Evolutionary conservation across 257 asterid genomes (phyloP), one percentile per base, ranked within the genome.

Genomic region (Solanum dulcamara): DNA sequence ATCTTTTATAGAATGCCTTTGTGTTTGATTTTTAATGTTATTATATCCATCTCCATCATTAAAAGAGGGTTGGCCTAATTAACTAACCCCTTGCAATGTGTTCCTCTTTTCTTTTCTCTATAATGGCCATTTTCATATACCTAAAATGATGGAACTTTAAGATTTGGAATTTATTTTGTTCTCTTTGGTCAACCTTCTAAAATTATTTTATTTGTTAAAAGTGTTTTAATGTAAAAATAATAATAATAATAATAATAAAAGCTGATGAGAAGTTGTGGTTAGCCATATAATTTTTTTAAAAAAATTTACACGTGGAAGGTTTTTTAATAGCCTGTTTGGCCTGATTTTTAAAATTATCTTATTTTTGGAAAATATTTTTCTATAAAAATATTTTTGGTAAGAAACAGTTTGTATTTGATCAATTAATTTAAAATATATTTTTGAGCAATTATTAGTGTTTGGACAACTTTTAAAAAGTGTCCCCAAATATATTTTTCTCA

Each of bases 91-190:
- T n/a, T 42, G 53, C 20, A 72, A 72, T 40, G 18, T 6, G 13
- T 40, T 38, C 2, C 37, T 0, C 13, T 12, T 10, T 8, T 5
- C 1, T 0, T 0, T 0, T 2, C 17, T 42, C 4, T 24, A 42
- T 26, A 24, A 74, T 6, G 24, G 81, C 42, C 81, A 74, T 24
- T 74, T 72, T 74, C 81, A 74, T 40, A 74, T 62, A 62, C 57
- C 32, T 74, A 42, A n/a, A 42, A 40, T 72, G 53, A 72, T 38
- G 81, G 35, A 71, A 38, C 59, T 75, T n/a, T 8, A 42, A 12
- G n/a, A 72, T 42, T 14, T 13, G 12, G 14, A 40, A 62, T 26
- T 26, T 62, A 26, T 62, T 62, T 62, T 62, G 37, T 60, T 26
- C 4, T 60, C 32, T n/a, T 59, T 59, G 3, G 7, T 12, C 67